Base-by-base conservation (phyloP, 306 rosid species). In the Glycine latifolia region DNA sequence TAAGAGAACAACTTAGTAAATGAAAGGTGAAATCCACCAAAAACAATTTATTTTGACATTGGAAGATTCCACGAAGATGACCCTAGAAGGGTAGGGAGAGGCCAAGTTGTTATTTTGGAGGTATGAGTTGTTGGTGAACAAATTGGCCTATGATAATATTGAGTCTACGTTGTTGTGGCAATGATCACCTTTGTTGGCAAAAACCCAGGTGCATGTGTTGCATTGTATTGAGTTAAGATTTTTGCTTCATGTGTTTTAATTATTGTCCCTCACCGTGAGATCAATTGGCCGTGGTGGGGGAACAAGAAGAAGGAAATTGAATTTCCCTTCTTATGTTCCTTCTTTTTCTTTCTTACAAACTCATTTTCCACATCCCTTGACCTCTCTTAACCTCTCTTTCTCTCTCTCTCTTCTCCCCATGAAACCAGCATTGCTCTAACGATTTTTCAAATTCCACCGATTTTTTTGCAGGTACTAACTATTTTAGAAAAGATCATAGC, bases 51-150 rank as follows among this genome's bases (percentile, higher is more conserved):
- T n/a, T 52, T 62, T 73, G 65, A 77, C 69, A 54, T 41, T 49
- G 69, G 87, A 69, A 76, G 79, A 14, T 72, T 72, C 52, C 15
- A 46, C 20, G 0, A 1, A 62, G 63, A 61, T 43, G 41, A 79
- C 78, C 70, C 14, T 66, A n/a, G 87, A 79, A 72, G 61, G 49
- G 67, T 91, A 77, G 81, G 86, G 79, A 84, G 81, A 84, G 77
- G 54, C 82, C 84, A 79, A 54, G 50, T 56, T 85, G 10, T 66
- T 79, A 9, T 63, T 63, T 6, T 63, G 44, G 48, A 0, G 20
- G 70, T 11, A 13, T 52, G 6, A 2, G 65, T 31, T 78, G 8
- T 56, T 61, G 52, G 39, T 63, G 44, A 60, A 71, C 85, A 85
- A 84, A 6, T 31, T 80, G 49, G 15, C 43, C 4, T 6, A 8